Evolutionary conservation across 73 alveolate species (phyloP).

Genomic region (Diophrys sp.): DNA sequence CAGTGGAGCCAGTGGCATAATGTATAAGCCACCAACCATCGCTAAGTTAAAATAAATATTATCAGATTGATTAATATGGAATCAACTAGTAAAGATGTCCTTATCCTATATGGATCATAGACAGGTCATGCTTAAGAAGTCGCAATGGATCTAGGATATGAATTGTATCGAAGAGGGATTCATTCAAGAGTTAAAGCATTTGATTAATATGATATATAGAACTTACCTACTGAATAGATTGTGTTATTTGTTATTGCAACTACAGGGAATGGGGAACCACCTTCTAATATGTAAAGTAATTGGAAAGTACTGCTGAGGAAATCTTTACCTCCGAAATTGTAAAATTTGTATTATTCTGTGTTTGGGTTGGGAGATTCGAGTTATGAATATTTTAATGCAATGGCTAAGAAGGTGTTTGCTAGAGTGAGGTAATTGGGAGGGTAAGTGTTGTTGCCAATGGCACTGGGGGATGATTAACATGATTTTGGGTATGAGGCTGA

Average conservation of each 20-base stretch:
- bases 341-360: conserved; percentile 66
- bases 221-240: conserved; percentile 45
- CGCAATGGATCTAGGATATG: conserved; percentile 61
- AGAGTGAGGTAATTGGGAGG: conserved; percentile 77
- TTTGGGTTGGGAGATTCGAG: conserved; percentile 89
- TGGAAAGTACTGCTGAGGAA: conserved; percentile 71
- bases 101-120: conserved; percentile 57
- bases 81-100: no score
- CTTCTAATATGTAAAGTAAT: conserved; percentile 59
- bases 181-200: conserved; percentile 31
- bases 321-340: conserved; percentile 66
- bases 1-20: no score
- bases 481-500: conserved; percentile 86
- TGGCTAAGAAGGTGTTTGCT: conserved; percentile 76
- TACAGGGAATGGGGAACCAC: conserved; percentile 86
- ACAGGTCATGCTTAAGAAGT: conserved; percentile 62
- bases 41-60: no score
- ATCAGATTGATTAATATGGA: no score
- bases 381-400: conserved; percentile 80
- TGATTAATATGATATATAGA: conserved; percentile 23
- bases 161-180: conserved; percentile 35
- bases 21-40: no score
- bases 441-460: conserved; percentile 45
- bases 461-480: conserved; percentile 84
- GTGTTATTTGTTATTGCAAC: conserved; percentile 80